A percentile compares a stretch with the other conserved stretches of the same genome.
Conservation (phyloP, 1,139 yeast genomes). For the Hanseniaspora gamundiae region DNA sequence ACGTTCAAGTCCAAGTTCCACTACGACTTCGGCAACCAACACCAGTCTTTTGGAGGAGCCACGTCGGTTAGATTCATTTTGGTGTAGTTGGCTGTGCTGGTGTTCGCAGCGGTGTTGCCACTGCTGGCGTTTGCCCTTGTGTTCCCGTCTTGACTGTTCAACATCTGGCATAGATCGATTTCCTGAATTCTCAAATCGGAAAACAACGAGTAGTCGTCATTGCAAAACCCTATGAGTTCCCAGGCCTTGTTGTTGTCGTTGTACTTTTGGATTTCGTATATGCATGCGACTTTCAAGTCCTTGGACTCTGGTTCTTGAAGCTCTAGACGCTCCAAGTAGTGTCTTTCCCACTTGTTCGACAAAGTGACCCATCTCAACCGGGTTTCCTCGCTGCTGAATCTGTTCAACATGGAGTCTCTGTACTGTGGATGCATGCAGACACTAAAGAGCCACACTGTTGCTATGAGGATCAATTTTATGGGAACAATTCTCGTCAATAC, state of each 20-base stretch:
- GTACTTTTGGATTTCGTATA: conserved; percentile 58
- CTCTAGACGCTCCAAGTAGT: conserved; percentile 27
- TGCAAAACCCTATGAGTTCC: conserved; percentile 45
- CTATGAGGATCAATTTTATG: conserved; percentile 30
- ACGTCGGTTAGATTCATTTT: conserved; percentile 24
- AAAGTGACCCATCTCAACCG: conserved; percentile 36
- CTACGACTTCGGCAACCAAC: conserved; percentile 30
- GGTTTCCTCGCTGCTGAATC: conserved; percentile 48
- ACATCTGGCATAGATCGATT: conserved; percentile 1
- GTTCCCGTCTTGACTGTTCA: not conserved
- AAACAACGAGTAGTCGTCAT: conserved; percentile 39
- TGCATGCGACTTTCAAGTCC: conserved; percentile 38
- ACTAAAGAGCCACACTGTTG: conserved; percentile 39
- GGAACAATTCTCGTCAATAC: conserved; percentile 23
- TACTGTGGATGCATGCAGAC: conserved; percentile 43
- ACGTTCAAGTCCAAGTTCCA: conserved; percentile 58
- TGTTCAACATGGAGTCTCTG: conserved; percentile 34
- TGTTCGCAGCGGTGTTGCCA: not conserved
- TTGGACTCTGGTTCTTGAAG: conserved; percentile 20
- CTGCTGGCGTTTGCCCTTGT: conserved; percentile 12
- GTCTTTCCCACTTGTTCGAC: conserved; percentile 34
- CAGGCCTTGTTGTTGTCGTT: conserved; percentile 42
- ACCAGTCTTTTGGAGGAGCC: conserved; percentile 48
- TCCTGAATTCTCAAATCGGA: conserved; percentile 27
- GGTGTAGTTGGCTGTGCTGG: conserved; percentile 14